Conservation (phyloP, 1,139 yeast species). For the Kazachstania sp. region DNA sequence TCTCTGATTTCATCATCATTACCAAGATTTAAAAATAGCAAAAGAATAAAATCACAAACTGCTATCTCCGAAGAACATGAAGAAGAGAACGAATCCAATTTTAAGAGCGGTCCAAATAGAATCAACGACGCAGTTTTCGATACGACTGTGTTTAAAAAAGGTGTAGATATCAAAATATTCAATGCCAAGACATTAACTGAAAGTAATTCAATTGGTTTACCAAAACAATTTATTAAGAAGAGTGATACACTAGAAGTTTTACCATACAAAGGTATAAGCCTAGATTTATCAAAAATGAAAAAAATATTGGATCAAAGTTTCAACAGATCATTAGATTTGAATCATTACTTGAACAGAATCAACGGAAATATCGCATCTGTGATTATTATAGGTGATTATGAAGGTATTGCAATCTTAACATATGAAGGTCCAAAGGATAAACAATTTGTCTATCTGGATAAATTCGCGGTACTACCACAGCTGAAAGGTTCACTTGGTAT, state of each 20-base stretch:
- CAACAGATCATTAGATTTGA: constrained; percentile 53
- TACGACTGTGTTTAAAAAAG: constrained; percentile 75
- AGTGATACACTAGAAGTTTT: neutral
- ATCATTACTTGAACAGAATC: constrained; percentile 58
- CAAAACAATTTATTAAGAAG: constrained; percentile 7
- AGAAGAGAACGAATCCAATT: constrained; percentile 1
- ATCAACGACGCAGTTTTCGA: constrained; percentile 24
- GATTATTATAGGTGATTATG: constrained; percentile 89
- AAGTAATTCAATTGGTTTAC: constrained; percentile 25
- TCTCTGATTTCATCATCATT: constrained; percentile 89
- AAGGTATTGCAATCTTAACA: constrained; percentile 89
- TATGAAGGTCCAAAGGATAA: constrained; percentile 44
- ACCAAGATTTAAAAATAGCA: constrained; percentile 54
- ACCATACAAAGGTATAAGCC: constrained; percentile 21
- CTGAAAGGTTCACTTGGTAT: constrained; percentile 89
- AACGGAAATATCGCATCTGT: constrained; percentile 61
- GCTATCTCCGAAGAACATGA: constrained; percentile 9
- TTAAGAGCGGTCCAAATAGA: neutral
- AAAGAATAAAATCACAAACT: constrained; percentile 6
- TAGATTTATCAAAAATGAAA: constrained; percentile 52
- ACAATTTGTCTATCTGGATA: constrained; percentile 64
- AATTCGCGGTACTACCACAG: constrained; percentile 77
- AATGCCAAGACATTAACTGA: constrained; percentile 27
- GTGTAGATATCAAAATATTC: constrained; percentile 54
- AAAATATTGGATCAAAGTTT: constrained; percentile 71